Percentiles rank a stretch among this genome's conserved stretches.
phyloP scores from a whole-genome alignment of 768 basidiomycete species.

The Nevesoporus exiguus region DNA sequence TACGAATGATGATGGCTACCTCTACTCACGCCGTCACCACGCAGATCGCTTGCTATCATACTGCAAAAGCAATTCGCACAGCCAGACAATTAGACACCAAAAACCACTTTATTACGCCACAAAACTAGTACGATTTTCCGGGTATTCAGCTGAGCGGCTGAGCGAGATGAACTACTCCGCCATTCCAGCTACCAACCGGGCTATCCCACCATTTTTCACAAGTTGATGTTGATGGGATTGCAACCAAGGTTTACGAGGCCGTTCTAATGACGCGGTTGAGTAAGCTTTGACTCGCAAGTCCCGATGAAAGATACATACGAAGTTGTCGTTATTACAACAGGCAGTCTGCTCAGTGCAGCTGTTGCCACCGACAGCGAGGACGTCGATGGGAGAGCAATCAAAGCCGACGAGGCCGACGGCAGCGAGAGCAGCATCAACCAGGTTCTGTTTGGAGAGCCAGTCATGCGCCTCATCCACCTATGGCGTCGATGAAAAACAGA shows the following conservation, averaged over 20 bases:
- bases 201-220: background rate
- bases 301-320: background rate
- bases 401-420: background rate
- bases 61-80: too few relatives aligned
- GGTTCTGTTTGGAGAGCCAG: rapidly evolving
- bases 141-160: background rate
- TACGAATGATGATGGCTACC: too few relatives aligned
- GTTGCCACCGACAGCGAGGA: background rate
- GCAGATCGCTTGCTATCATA: too few relatives aligned
- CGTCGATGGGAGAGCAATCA: background rate
- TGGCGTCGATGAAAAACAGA: too few relatives aligned
- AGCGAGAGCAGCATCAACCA: background rate
- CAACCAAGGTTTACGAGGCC: constrained; percentile 2
- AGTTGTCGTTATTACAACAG: constrained; percentile 5
- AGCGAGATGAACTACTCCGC: background rate
- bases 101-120: background rate
- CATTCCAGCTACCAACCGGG: background rate
- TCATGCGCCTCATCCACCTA: too few relatives aligned
- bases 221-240: background rate
- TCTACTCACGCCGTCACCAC: too few relatives aligned
- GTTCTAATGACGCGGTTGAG: background rate
- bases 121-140: background rate
- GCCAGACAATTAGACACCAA: too few relatives aligned
- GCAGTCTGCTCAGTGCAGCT: background rate
- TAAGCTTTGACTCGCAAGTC: background rate